phyloP scores from a whole-genome alignment of 306 rosid genomes.

The Cucumis cinereus region DNA sequence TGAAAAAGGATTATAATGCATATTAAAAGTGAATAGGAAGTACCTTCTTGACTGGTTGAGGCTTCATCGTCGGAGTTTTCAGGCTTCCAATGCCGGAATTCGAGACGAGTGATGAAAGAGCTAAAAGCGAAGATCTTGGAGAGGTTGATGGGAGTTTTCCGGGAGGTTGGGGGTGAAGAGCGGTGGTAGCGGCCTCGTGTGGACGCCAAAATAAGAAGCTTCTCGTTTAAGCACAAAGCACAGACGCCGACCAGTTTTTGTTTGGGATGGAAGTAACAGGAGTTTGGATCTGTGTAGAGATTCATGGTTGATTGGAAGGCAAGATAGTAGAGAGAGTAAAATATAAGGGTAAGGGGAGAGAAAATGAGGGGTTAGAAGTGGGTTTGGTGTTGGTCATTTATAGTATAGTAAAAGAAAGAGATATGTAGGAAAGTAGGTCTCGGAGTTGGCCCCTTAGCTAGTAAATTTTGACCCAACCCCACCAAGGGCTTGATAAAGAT shows the following conservation, averaged over 20 bases:
- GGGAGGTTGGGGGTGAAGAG: conserved; percentile 19
- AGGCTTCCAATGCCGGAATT: conserved; percentile 51
- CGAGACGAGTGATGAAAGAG: conserved; percentile 58
- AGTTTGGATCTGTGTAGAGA: conserved; percentile 43
- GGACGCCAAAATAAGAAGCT: conserved; percentile 57
- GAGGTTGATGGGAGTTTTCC: conserved; percentile 32
- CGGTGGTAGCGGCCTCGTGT: conserved; percentile 38
- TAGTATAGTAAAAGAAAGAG: conserved; percentile 3
- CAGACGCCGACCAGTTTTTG: conserved; percentile 73
- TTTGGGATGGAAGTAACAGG: conserved; percentile 76
- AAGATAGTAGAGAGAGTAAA: neutral
- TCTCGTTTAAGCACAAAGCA: conserved; percentile 68
- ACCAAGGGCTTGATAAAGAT: conserved; percentile 3
- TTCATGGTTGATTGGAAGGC: conserved; percentile 17
- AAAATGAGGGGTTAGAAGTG: conserved; percentile 6
- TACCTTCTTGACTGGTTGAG: conserved; percentile 89
- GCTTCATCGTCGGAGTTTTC: conserved; percentile 29
- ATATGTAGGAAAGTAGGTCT: neutral
- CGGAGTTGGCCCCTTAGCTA: conserved; percentile 1
- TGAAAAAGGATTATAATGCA: neutral
- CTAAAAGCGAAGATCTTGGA: conserved; percentile 86
- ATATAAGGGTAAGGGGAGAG: neutral
- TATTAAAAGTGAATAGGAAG: neutral
- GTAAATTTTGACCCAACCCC: conserved; percentile 9
- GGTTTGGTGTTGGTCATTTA: conserved; percentile 10